These are phyloP conservation scores for Anthoceros angustus DNA, from an alignment of 225 moss, liverwort and hornwort species.

Conservation along the genomic window DNA sequence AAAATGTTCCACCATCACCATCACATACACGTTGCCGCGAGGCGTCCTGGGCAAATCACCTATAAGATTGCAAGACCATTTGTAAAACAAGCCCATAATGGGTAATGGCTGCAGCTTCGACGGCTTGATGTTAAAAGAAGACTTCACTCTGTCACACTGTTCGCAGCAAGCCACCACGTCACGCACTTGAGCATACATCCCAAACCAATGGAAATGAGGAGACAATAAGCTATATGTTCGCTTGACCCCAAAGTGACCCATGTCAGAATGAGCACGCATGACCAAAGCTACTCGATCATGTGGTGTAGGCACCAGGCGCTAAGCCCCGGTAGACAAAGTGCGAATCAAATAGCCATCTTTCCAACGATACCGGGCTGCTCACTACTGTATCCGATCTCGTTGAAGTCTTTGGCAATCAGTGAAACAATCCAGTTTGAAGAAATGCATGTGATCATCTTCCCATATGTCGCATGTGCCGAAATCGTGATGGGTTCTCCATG, in stretches of 20 bases:
- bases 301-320: not conserved
- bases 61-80: not conserved
- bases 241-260: too few species aligned
- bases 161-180: too few species aligned
- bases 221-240: too few species aligned
- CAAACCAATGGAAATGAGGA: too few species aligned
- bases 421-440: not conserved
- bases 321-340: not conserved
- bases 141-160: not conserved
- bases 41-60: not conserved
- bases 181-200: too few species aligned
- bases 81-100: not conserved
- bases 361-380: not conserved
- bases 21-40: not conserved
- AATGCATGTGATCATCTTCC: not conserved
- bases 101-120: not conserved
- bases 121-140: not conserved
- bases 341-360: not conserved
- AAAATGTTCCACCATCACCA: conserved; percentile 3
- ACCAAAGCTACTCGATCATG: not conserved
- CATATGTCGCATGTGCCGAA: not conserved
- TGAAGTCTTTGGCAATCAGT: too few species aligned
- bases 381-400: not conserved
- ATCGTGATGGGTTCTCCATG: not conserved
- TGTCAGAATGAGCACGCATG: not conserved